Conservation (phyloP, 208 protist genomes). For the Trichomonas tenax region DNA sequence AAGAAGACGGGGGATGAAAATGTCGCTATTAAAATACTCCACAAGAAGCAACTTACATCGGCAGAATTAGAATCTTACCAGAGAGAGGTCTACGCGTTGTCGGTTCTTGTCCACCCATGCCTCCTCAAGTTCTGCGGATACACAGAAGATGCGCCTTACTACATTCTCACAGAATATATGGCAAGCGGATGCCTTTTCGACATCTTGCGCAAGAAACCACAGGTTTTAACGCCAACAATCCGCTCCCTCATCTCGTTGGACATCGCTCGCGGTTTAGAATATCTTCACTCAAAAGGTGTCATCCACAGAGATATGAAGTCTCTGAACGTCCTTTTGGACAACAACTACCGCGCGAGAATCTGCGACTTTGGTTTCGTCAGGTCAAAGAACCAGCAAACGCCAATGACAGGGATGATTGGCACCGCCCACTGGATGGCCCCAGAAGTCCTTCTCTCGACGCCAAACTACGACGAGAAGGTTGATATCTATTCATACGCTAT, state of each 20-base stretch:
- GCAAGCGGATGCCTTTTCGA: not conserved
- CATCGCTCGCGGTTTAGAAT: not conserved
- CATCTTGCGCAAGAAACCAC: not conserved
- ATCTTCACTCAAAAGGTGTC: not conserved
- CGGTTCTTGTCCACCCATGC: not conserved
- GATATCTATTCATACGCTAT: constrained; percentile 6
- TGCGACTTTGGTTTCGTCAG: not conserved
- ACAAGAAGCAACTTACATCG: not conserved
- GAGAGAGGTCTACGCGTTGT: not conserved
- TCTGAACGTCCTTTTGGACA: not conserved
- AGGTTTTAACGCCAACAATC: not conserved
- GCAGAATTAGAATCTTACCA: not conserved
- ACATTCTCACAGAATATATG: not conserved
- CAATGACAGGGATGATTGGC: not conserved
- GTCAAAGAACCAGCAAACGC: not conserved
- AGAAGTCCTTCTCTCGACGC: not conserved
- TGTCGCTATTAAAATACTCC: not conserved
- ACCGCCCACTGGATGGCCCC: constrained; percentile 14
- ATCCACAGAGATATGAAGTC: not conserved
- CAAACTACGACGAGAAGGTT: not conserved
- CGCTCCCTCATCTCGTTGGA: not conserved
- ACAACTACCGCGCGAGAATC: not conserved
- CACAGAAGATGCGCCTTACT: not conserved
- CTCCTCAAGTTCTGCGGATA: not conserved
- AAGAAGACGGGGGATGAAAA: not conserved